These are phyloP conservation scores for Peronospora tabacina DNA, from an alignment of 352 stramenopile species.

Conservation along the genomic window DNA sequence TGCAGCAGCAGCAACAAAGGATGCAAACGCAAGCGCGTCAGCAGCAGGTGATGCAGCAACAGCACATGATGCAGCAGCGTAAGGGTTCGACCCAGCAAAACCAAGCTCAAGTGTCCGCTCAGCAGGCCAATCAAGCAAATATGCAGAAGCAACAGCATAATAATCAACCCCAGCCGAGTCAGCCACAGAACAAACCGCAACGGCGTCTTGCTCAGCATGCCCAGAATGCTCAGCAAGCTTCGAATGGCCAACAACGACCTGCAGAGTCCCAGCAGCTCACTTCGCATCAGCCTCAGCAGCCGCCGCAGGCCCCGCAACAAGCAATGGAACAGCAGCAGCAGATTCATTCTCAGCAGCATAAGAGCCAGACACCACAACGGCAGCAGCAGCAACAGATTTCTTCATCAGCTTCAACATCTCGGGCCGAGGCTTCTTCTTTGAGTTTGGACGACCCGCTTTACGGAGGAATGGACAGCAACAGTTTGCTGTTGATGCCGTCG, in stretches of 20 bases:
- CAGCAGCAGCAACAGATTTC: conserved; percentile 19
- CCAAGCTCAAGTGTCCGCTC: conserved; percentile 13
- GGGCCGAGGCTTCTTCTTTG: conserved; percentile 40
- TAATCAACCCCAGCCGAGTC: conserved; percentile 1
- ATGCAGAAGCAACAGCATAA: conserved; percentile 24
- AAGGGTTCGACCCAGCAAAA: conserved; percentile 13
- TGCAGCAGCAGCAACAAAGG: conserved; percentile 50
- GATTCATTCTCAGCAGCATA: conserved; percentile 19
- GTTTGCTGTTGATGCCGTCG: conserved; percentile 49
- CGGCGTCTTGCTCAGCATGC: conserved; percentile 28
- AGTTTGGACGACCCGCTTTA: conserved; percentile 56
- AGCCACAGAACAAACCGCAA: conserved; percentile 25
- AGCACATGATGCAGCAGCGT: conserved; percentile 39
- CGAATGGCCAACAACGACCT: conserved; percentile 13
- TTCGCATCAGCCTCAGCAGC: conserved; percentile 21
- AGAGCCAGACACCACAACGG: conserved; percentile 4
- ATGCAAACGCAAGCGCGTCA: conserved; percentile 41
- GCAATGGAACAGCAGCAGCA: conserved; percentile 12
- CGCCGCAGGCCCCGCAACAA: conserved; percentile 16
- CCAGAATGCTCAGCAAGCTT: conserved; percentile 25
- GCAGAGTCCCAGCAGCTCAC: conserved; percentile 20
- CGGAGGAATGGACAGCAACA: conserved; percentile 43
- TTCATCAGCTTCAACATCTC: conserved; percentile 14
- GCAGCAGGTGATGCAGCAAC: conserved; percentile 42
- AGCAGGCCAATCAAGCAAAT: conserved; percentile 27